Evolutionary conservation across 2,329 filamentous ascomycete genomes (phyloP), one percentile per base, ranked within the genome.

Genomic region (Teratosphaeria gauchensis): DNA sequence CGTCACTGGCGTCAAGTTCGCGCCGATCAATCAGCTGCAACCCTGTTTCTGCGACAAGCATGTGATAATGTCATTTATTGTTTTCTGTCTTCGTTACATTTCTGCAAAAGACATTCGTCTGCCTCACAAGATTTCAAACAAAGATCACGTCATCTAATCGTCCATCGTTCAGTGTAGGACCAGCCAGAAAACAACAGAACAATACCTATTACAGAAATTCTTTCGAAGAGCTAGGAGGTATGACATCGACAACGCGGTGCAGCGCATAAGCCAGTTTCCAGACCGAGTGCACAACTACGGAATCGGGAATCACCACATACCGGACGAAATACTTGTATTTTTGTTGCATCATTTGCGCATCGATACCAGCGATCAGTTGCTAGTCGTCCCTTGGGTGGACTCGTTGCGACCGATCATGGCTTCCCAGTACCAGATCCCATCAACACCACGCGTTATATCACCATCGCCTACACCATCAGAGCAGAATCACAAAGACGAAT

Each of bases 381-480:
- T 28, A 28, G 24, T 28, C 24, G 24, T 28, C 24, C 24, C 24
- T 28, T 28, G 24, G 24, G 24, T 28, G 24, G 24, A 28, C 11
- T 4, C 35, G 11, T 42, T 16, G 14, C 35, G 35, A 54, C 52
- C 52, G 9, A 54, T 28, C 58, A 67, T 67, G 66, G 59, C 62
- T 24, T 75, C 77, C 54, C 76, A 77, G 67, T 77, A 82, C 63
- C 77, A 79, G 65, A 78, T 94, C 59, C 91, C 92, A 59, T 82
- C 82, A 59, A 94, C 88, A 58, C 91, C 91, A 68, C 87, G 90
- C 69, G 89, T 96, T 66, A 95, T 94, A 66, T 95, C 90, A 12
- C 91, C 92, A 48, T 94, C 90, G 58, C 91, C 92, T 48, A 87
- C 88, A 1, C 84, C 84, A 1, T 86, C 84, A 24, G 84, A 86